A percentile compares a stretch with the other conserved stretches of the same genome.
phyloP scores from a whole-genome alignment of 768 basidiomycete species.

The Pisolithus microcarpus region DNA sequence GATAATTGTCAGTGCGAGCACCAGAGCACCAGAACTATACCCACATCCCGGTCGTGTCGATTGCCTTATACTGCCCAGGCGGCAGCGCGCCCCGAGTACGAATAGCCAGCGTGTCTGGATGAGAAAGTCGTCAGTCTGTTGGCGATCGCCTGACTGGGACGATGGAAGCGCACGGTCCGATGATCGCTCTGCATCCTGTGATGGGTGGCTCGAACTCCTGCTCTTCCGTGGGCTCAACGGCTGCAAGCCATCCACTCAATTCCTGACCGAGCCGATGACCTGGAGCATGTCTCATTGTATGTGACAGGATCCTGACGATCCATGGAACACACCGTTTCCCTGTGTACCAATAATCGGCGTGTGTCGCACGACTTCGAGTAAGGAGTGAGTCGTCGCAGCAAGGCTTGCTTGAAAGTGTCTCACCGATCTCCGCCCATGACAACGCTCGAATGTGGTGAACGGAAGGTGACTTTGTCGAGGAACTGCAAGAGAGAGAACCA shows the following conservation, averaged over 20 bases:
- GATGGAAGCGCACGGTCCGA: slow-evolving; percentile 74
- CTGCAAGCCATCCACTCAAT: slow-evolving; percentile 55
- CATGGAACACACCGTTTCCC: slow-evolving; percentile 44
- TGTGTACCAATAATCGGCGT: slow-evolving; percentile 91
- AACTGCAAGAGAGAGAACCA: not conserved
- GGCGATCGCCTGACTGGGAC: not conserved
- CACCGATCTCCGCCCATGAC: slow-evolving; percentile 23
- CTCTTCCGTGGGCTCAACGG: slow-evolving; percentile 42
- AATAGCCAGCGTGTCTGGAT: slow-evolving; percentile 88
- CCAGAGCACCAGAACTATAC: slow-evolving; percentile 20
- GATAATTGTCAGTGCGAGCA: slow-evolving; percentile 5
- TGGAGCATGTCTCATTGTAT: slow-evolving; percentile 24
- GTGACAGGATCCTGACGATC: slow-evolving; percentile 9
- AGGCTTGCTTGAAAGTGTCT: slow-evolving; percentile 1
- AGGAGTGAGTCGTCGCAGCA: not conserved
- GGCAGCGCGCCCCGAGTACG: slow-evolving; percentile 88
- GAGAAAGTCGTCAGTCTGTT: slow-evolving; percentile 6
- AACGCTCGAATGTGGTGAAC: not conserved
- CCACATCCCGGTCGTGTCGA: slow-evolving; percentile 77
- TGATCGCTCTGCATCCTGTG: slow-evolving; percentile 73
- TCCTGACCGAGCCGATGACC: slow-evolving; percentile 52
- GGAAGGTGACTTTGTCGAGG: not conserved
- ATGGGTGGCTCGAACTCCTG: slow-evolving; percentile 60
- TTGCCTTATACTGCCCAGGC: slow-evolving; percentile 94
- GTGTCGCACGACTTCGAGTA: slow-evolving; percentile 52